Evolutionary conservation across 768 basidiomycete species (phyloP).

Genomic region (Leccinum ochraceum): DNA sequence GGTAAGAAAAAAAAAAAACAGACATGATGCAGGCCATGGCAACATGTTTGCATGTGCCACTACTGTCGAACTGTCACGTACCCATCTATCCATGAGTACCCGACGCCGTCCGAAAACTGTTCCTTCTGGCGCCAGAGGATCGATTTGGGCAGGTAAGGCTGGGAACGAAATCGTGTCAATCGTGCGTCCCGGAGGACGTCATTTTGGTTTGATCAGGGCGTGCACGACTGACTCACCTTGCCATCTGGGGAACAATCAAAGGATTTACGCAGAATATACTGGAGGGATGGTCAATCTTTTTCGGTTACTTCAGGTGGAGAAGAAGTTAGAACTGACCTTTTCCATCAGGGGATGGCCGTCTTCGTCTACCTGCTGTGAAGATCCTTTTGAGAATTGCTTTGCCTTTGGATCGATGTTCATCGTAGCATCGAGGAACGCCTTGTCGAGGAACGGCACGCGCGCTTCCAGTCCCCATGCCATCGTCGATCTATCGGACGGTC

Average conservation of each 20-base stretch:
- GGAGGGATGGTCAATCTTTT: conserved; percentile 10
- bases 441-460: conserved; percentile 98
- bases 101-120: conserved; percentile 98
- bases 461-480: conserved; percentile 99
- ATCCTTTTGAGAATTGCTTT: conserved; percentile 90
- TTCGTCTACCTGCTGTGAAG: conserved; percentile 67
- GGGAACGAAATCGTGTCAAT: conserved; percentile 1
- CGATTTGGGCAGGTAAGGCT: conserved; percentile 91
- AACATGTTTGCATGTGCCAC: neutral
- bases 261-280: conserved; percentile 96
- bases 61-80: conserved; percentile 32
- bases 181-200: neutral
- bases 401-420: conserved; percentile 88
- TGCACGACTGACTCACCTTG: conserved; percentile 45
- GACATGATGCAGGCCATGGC: neutral
- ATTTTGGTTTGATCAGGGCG: neutral
- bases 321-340: conserved; percentile 57
- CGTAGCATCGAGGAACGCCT: conserved; percentile 89
- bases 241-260: conserved; percentile 86
- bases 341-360: conserved; percentile 95
- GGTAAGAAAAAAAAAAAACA: neutral
- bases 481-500: conserved; percentile 65
- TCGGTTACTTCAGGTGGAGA: conserved; percentile 2
- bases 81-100: conserved; percentile 99
- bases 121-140: conserved; percentile 99